These are phyloP conservation scores for Cucumis cinereus DNA, from an alignment of 306 rosid genomes.

Conservation along the genomic window DNA sequence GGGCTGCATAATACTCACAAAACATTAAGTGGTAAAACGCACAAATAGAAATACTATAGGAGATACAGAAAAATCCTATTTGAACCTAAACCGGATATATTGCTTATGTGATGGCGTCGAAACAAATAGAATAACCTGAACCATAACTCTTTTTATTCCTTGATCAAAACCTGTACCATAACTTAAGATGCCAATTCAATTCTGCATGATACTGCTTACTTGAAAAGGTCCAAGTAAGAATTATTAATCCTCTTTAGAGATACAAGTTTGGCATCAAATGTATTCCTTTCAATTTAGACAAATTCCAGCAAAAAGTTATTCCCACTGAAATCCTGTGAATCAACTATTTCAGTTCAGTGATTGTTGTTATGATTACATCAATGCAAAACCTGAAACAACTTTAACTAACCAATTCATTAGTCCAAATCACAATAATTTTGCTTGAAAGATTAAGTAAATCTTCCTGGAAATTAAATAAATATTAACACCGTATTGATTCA, in stretches of 20 bases:
- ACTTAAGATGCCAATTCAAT: conserved; percentile 19
- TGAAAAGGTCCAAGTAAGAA: conserved; percentile 15
- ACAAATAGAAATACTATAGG: not conserved
- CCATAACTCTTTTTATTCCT: not conserved
- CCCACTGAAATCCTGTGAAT: conserved; percentile 36
- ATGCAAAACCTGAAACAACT: conserved; percentile 75
- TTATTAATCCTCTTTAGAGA: conserved; percentile 16
- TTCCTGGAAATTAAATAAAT: conserved; percentile 17
- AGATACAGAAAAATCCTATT: not conserved
- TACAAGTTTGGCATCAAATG: conserved; percentile 31
- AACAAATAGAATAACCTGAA: conserved; percentile 12
- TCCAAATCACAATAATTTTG: conserved; percentile 38
- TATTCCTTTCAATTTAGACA: conserved; percentile 33
- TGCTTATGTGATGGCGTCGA: conserved; percentile 2
- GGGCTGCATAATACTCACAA: not conserved
- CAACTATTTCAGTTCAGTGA: conserved; percentile 55
- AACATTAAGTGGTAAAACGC: not conserved
- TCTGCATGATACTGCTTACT: conserved; percentile 23
- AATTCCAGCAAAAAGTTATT: conserved; percentile 30
- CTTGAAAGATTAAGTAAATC: conserved; percentile 16
- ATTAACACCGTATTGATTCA: conserved; percentile 35
- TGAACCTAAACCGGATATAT: not conserved
- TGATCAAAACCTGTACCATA: conserved; percentile 12
- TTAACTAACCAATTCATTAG: conserved; percentile 57
- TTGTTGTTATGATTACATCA: conserved; percentile 57